Evolutionary conservation across 2,329 filamentous ascomycete species (phyloP).

Genomic region (Paramyrothecium sp.): DNA sequence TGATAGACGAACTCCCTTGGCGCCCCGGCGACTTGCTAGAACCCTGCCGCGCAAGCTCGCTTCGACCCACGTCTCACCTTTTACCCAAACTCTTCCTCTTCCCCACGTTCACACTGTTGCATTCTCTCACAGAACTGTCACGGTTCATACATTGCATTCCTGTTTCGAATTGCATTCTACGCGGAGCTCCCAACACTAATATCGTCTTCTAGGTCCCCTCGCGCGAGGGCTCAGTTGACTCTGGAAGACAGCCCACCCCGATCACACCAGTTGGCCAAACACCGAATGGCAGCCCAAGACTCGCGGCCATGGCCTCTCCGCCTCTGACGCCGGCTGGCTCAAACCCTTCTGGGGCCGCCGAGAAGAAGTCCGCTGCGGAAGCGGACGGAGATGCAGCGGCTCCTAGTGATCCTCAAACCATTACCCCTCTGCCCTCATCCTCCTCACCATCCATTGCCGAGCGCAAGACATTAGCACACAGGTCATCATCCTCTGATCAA

Average conservation of each 20-base stretch:
- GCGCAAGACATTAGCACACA: conserved; percentile 36
- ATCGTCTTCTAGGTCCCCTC: conserved; percentile 50
- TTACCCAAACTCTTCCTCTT: not conserved
- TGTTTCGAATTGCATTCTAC: no score
- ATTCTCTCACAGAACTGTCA: not conserved
- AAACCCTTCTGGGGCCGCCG: conserved; percentile 31
- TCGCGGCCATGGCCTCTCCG: conserved; percentile 77
- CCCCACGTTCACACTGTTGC: not conserved
- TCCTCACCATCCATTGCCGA: conserved; percentile 43
- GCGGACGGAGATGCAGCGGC: conserved; percentile 38
- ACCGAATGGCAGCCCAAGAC: conserved; percentile 64
- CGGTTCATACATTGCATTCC: no score
- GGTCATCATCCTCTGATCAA: conserved; percentile 41
- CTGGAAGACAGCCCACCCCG: conserved; percentile 64
- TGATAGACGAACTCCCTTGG: conserved; percentile 10
- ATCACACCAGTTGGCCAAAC: conserved; percentile 64
- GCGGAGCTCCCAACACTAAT: conserved; percentile 15
- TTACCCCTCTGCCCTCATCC: conserved; percentile 67
- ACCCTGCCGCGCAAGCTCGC: not conserved
- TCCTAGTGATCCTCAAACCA: conserved; percentile 41
- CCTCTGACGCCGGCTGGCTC: conserved; percentile 86
- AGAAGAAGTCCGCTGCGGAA: conserved; percentile 25
- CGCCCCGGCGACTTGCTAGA: conserved; percentile 7
- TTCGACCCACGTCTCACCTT: not conserved
- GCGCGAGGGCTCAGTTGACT: conserved; percentile 57